Conservation (phyloP, 108 stramenopile species). For the Mayamaea pseudoterrestris region DNA sequence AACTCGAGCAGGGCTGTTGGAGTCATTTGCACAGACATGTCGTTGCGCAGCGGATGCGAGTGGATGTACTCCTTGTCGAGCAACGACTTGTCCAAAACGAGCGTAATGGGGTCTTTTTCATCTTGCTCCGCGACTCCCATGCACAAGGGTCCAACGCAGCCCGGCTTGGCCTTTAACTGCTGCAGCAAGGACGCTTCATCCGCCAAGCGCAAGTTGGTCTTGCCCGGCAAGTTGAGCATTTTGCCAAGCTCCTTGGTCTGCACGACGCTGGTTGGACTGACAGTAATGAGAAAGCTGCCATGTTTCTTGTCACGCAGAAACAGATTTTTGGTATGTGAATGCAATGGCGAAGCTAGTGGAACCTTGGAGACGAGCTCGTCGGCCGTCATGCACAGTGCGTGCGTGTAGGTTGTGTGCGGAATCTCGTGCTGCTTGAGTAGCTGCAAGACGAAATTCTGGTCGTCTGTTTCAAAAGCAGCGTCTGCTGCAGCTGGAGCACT, state of each 20-base stretch:
- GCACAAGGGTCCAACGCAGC: conserved; percentile 80
- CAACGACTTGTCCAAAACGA: conserved; percentile 76
- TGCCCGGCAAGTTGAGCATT: conserved; percentile 72
- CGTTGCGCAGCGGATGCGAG: conserved; percentile 85
- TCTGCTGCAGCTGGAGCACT: neutral
- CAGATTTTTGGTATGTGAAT: conserved; percentile 84
- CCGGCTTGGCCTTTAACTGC: conserved; percentile 64
- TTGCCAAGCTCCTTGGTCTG: conserved; percentile 78
- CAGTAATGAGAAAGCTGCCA: conserved; percentile 65
- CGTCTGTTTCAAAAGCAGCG: conserved; percentile 11
- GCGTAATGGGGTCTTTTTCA: conserved; percentile 39
- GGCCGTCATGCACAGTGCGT: conserved; percentile 45
- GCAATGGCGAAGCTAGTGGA: conserved; percentile 34
- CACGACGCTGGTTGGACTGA: conserved; percentile 18
- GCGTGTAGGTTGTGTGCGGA: conserved; percentile 43
- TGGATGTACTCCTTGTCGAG: conserved; percentile 35
- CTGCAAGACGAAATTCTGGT: conserved; percentile 48
- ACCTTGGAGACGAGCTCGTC: conserved; percentile 75
- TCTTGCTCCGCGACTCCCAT: conserved; percentile 41
- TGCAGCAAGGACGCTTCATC: conserved; percentile 48
- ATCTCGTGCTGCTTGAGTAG: conserved; percentile 41
- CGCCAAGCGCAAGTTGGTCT: conserved; percentile 86
- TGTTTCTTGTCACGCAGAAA: conserved; percentile 88
- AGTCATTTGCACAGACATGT: conserved; percentile 58
- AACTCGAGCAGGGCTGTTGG: conserved; percentile 51